Percentiles rank a stretch among this genome's conserved stretches.
phyloP scores from a whole-genome alignment of 495 filamentous ascomycete species.

The Chaetomium tenue region DNA sequence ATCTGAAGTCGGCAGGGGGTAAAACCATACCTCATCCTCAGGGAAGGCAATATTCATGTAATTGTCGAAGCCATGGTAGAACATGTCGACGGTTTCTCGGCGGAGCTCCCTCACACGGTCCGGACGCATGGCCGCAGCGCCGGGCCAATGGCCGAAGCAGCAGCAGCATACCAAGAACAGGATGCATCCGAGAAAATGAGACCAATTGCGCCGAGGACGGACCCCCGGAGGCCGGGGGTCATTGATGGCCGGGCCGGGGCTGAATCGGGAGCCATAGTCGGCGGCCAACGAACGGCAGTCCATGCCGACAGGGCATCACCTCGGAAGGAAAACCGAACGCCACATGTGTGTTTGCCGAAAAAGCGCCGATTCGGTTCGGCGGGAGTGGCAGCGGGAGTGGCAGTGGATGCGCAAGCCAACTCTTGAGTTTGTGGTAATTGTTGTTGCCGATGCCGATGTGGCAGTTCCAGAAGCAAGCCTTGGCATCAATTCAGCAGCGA shows the following conservation, averaged over 20 bases:
- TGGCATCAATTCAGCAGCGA: conserved; percentile 6
- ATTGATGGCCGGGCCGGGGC: conserved; percentile 8
- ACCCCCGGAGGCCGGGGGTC: background rate
- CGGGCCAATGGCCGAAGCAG: conserved; percentile 33
- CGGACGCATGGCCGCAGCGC: conserved; percentile 51
- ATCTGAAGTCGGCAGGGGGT: conserved; percentile 17
- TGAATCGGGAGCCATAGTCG: conserved; percentile 25
- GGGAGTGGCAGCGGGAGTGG: background rate
- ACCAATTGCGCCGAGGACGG: background rate
- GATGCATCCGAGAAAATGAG: conserved; percentile 16
- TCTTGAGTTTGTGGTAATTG: background rate
- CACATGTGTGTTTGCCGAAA: conserved; percentile 36
- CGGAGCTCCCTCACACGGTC: conserved; percentile 50
- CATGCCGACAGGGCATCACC: conserved; percentile 50
- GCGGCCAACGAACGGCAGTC: conserved; percentile 29
- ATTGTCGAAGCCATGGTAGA: conserved; percentile 95
- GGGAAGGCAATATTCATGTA: conserved; percentile 94
- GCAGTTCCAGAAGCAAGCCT: background rate
- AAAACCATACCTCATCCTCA: conserved; percentile 73
- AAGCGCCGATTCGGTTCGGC: background rate
- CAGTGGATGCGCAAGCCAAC: background rate
- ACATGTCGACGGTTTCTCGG: conserved; percentile 83
- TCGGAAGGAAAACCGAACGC: conserved; percentile 31
- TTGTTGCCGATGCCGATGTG: background rate
- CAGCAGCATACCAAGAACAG: conserved; percentile 12